These are phyloP conservation scores for Spencermartinsiella europaea DNA, from an alignment of 805 yeast genomes.

Conservation along the genomic window DNA sequence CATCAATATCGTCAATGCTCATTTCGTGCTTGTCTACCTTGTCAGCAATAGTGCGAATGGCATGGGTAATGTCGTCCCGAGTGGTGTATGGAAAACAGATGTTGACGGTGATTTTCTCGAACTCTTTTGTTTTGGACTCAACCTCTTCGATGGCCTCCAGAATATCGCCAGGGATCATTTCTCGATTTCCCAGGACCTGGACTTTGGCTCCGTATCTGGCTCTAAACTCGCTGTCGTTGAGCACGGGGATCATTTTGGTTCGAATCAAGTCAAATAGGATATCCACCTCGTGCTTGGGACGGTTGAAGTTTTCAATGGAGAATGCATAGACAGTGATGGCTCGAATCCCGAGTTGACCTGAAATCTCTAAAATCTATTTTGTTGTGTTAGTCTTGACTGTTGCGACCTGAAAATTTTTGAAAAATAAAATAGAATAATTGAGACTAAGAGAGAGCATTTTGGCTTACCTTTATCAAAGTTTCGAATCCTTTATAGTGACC, in stretches of 20 bases:
- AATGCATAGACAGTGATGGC: slow-evolving; percentile 92
- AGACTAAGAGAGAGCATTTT: no score
- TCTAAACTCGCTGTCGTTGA: slow-evolving; percentile 12
- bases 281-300: slow-evolving; percentile 75
- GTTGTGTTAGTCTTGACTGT: no score
- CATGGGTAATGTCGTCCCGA: slow-evolving; percentile 74
- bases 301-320: slow-evolving; percentile 89
- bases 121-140: slow-evolving; percentile 51
- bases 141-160: slow-evolving; percentile 55
- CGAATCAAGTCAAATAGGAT: slow-evolving; percentile 48
- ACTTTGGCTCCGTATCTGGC: slow-evolving; percentile 8
- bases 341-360: slow-evolving; percentile 72
- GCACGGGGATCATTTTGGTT: slow-evolving; percentile 26
- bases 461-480: slow-evolving; percentile 49
- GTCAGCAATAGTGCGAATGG: slow-evolving; percentile 47
- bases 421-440: no score
- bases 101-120: slow-evolving; percentile 29
- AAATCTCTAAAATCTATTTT: slow-evolving; percentile 53
- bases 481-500: slow-evolving; percentile 92
- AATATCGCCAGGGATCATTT: slow-evolving; percentile 66
- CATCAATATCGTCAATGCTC: slow-evolving; percentile 37
- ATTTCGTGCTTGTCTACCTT: slow-evolving; percentile 24
- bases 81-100: slow-evolving; percentile 91
- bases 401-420: no score
- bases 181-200: slow-evolving; percentile 62